Conservation (phyloP, 345 rosid genomes). For the Eucalyptus regnans region DNA sequence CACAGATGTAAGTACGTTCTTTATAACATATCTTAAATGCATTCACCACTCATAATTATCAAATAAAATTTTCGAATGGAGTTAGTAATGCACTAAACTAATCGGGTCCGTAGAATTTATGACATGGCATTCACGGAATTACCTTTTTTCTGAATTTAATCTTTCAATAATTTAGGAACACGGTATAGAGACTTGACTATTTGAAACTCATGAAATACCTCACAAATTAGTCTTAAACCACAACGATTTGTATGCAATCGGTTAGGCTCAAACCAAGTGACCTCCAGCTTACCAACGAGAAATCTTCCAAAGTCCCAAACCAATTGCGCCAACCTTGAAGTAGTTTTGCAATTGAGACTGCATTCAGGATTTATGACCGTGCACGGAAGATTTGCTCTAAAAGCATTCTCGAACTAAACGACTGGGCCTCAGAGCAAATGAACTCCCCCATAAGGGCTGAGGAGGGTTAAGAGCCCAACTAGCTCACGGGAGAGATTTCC, state of each 20-base stretch:
- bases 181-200: neutral
- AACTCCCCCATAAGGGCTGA: neutral
- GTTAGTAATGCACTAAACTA: neutral
- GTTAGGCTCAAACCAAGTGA: neutral
- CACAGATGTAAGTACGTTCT: fast-evolving
- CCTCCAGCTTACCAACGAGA: neutral
- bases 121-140: neutral
- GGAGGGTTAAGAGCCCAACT: neutral
- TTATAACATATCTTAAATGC: neutral
- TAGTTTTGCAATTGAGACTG: neutral
- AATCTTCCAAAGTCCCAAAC: neutral
- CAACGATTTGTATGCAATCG: neutral
- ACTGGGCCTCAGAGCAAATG: neutral
- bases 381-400: neutral
- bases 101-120: neutral
- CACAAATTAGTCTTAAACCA: neutral
- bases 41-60: neutral
- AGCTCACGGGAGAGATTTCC: neutral
- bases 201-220: neutral
- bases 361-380: neutral
- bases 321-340: neutral
- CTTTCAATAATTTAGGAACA: neutral
- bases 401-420: neutral
- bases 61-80: neutral
- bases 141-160: neutral